Evolutionary conservation across 139 green algal genomes (phyloP), one percentile per base, ranked within the genome.

Genomic region (Chlorella sp.): DNA sequence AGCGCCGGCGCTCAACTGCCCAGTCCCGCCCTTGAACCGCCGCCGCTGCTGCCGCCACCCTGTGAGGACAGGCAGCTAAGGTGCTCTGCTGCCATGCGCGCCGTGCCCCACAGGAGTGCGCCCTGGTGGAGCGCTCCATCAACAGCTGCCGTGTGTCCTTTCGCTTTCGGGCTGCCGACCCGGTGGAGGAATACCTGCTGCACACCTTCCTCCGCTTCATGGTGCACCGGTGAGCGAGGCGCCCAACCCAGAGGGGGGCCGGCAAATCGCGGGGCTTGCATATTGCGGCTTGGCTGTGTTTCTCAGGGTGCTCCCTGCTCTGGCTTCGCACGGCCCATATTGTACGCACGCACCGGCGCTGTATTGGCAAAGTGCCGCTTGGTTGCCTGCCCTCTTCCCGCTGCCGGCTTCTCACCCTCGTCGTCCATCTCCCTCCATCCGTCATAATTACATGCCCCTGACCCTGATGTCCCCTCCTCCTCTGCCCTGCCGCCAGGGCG

Each of bases 121-220:
- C 92, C 80, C 92, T 97, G 24, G 95, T 97, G 19, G 95, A 97
- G 86, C 86, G 83, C 2, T 90, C 88, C 71, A 94, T 96, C 48
- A 97, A 97, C 92, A 94, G 90, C 34, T 85, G 94, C 30, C 90
- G 95, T 22, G 53, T 97, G 60, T 95, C 90, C 84, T 69, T 97
- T n/a, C 93, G 92, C 79, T 88, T 94, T 60, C 85, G 86, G 40
- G n/a, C 88, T 7, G 42, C 66, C 0, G 88, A 91, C 26, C 14
- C 61, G 28, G 22, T 96, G 64, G 94, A 96, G 90, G 91, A 92
- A 69, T 93, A 95, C 64, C 88, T 97, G 57, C 81, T 91, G 32
- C 88, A 53, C n/a, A 92, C 90, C 90, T 95, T 95, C 76, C 64
- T 93, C 32, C 83, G 89, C 32, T 97, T 97, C 89, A 88, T 97